Conservation (phyloP, 331 rosid genomes). For the Quercus lobata region DNA sequence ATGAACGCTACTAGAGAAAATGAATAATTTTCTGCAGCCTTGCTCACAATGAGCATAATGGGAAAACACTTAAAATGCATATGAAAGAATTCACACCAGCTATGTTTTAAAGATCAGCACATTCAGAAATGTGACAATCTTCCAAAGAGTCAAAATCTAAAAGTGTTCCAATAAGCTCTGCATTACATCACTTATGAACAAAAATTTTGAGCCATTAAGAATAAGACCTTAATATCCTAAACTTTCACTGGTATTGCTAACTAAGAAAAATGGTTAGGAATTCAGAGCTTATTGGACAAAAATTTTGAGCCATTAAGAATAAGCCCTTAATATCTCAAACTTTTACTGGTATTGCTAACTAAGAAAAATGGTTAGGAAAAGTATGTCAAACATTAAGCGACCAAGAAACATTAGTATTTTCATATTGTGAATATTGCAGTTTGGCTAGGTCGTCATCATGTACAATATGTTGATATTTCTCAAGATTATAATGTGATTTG, state of each 20-base stretch:
- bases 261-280: constrained; percentile 2
- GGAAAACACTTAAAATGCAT: background rate
- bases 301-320: background rate
- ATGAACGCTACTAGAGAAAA: background rate
- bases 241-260: background rate
- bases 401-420: constrained; percentile 11
- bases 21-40: constrained; percentile 1
- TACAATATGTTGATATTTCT: constrained; percentile 4
- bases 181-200: background rate
- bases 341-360: background rate
- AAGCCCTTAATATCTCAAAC: background rate
- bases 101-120: background rate
- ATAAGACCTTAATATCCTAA: background rate
- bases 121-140: background rate
- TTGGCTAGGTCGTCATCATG: constrained; percentile 8
- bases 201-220: background rate
- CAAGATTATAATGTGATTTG: background rate
- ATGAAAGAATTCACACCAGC: background rate
- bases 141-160: background rate
- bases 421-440: constrained; percentile 2
- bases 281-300: background rate
- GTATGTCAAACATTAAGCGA: background rate
- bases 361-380: constrained; percentile 7
- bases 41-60: background rate
- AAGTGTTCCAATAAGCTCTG: constrained; percentile 4